Base-by-base conservation (phyloP, 805 yeast species). In the Kluyveromyces starmeri region DNA sequence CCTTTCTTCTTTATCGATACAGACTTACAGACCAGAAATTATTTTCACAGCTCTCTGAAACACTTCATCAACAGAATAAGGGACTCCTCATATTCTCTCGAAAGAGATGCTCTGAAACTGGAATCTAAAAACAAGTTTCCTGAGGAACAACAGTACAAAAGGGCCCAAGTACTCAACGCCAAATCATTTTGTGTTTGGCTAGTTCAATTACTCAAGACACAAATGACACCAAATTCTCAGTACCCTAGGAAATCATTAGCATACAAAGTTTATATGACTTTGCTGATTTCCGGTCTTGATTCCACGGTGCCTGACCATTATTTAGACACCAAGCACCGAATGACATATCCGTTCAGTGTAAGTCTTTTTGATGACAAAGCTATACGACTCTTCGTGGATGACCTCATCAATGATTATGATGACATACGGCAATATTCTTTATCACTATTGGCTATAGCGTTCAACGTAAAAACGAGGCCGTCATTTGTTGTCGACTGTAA, bases 371-470 rank as follows among this genome's bases (percentile, higher is more conserved):
- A 55, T 13, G 44, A 45, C 1, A 51, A 57, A 1, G 43, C 72
- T 19, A 48, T 70, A 1, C 59, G 77, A 32, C 47, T 73, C 7
- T 57, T 86, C 34, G 53, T 80, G 13, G 82, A 79, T 43, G 74
- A 74, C 36, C 61, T 83, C 6, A 61, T 75, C 20, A 79, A 80
- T 51, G 78, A 80, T 41, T 86, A 75, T 55, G 85, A 82, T 37
- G 96, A 86, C 50, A 68, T 88, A 13, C 68, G 97, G 39, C 63
- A 65, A 4, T 37, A 50, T 7, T 62, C 84, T 1, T 67, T 68
- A 1, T 41, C 51, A 2, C 35, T 78, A 1, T 48, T 85, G 14
- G 52, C 62, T 7, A 62, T 65, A 39, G 44, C 61, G 10, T 49
- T 59, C 12, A 43, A 48, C 9, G 32, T 43, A 16, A 33, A 30